phyloP scores from a whole-genome alignment of 2,329 filamentous ascomycete genomes.

The Fusarium sp. region DNA sequence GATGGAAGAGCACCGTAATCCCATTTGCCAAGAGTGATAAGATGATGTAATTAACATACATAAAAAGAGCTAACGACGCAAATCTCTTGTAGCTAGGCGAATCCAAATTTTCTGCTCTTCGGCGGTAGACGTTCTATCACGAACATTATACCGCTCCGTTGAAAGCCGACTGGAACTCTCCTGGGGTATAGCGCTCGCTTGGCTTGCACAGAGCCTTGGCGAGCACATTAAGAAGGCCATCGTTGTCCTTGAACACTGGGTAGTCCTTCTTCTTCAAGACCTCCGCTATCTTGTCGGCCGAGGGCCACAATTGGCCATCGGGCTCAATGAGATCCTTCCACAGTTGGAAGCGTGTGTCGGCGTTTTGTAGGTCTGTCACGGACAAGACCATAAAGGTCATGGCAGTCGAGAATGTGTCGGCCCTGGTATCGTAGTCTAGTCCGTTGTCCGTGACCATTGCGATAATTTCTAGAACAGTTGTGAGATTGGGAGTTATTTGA shows the following conservation, averaged over 20 bases:
- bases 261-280: constrained; percentile 1
- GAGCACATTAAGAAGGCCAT: constrained; percentile 21
- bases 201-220: constrained; percentile 24
- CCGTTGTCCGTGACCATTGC: not conserved
- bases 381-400: constrained; percentile 26
- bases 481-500: accelerated
- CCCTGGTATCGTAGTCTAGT: constrained; percentile 14
- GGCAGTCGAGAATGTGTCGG: constrained; percentile 11
- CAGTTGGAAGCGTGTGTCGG: constrained; percentile 10
- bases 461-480: constrained; percentile 15
- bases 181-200: constrained; percentile 16
- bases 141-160: constrained; percentile 10
- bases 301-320: not conserved
- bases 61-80: not conserved
- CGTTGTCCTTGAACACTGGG: constrained; percentile 15
- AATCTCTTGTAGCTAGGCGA: not conserved
- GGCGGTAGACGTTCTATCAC: not conserved
- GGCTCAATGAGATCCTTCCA: constrained; percentile 30
- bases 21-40: not conserved
- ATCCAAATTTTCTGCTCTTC: constrained; percentile 1
- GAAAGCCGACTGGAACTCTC: constrained; percentile 11
- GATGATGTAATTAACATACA: constrained; percentile 7
- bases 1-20: not conserved
- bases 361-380: constrained; percentile 2
- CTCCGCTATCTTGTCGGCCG: not conserved